Percentiles rank a stretch among this genome's conserved stretches.
These are phyloP conservation scores for Hyaloperonospora brassicae DNA, from an alignment of 352 stramenopile genomes.

Conservation along the genomic window DNA sequence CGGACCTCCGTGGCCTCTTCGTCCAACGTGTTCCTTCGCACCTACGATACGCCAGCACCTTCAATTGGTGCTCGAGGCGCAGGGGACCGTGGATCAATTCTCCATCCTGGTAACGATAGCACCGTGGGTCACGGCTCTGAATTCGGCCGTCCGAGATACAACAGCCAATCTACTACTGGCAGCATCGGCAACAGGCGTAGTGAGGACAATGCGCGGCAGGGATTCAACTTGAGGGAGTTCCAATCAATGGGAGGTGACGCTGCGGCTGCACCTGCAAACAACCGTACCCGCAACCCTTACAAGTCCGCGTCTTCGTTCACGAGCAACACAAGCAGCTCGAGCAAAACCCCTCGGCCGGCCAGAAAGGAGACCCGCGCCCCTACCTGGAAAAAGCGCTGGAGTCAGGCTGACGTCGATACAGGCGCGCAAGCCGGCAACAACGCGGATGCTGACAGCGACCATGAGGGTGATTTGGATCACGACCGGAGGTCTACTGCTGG, in stretches of 20 bases:
- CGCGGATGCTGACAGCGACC: slow-evolving; percentile 12
- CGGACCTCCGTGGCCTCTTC: slow-evolving; percentile 25
- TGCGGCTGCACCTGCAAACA: slow-evolving; percentile 14
- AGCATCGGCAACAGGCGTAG: slow-evolving; percentile 13
- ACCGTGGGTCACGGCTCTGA: slow-evolving; percentile 14
- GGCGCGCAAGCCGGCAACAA: slow-evolving; percentile 9
- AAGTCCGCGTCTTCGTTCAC: slow-evolving; percentile 24
- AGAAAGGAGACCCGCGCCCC: slow-evolving; percentile 20
- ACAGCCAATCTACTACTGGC: slow-evolving; percentile 15
- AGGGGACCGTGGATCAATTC: slow-evolving; percentile 2
- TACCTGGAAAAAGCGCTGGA: slow-evolving; percentile 29
- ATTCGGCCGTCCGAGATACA: slow-evolving; percentile 6
- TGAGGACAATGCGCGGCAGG: slow-evolving; percentile 27
- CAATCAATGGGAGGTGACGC: slow-evolving; percentile 20
- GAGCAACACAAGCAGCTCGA: slow-evolving; percentile 20
- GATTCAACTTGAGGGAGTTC: slow-evolving; percentile 55
- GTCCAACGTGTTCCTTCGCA: slow-evolving; percentile 51
- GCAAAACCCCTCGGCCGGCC: slow-evolving; percentile 15
- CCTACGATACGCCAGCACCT: slow-evolving; percentile 58
- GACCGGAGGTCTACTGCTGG: slow-evolving; percentile 25
- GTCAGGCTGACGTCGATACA: slow-evolving; percentile 31
- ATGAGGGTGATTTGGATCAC: slow-evolving; percentile 16
- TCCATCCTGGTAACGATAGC: slow-evolving; percentile 13
- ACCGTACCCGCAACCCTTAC: slow-evolving; percentile 8
- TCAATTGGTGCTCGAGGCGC: slow-evolving; percentile 4